Conservation (phyloP, 2,329 filamentous ascomycete genomes). For the Aspergillus tanneri region DNA sequence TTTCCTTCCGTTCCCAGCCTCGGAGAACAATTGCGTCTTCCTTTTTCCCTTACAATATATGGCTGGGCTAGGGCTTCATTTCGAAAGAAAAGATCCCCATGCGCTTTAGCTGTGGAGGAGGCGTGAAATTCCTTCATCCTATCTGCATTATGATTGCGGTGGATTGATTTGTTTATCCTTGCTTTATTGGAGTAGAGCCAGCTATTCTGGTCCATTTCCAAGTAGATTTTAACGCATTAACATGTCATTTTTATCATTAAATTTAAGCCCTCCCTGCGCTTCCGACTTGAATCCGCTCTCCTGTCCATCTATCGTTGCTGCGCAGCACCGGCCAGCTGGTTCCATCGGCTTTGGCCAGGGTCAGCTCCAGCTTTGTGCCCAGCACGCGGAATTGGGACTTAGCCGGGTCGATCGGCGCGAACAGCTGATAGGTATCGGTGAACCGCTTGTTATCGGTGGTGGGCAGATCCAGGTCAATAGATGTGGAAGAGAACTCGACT, state of each 20-base stretch:
- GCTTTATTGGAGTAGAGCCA: conserved; percentile 3
- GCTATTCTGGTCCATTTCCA: no score
- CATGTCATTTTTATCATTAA: conserved; percentile 1
- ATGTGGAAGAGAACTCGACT: conserved; percentile 64
- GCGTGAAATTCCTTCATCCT: conserved; percentile 39
- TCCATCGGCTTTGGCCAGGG: conserved; percentile 69
- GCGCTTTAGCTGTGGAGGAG: conserved; percentile 50
- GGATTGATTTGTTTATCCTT: neutral
- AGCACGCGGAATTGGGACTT: conserved; percentile 78
- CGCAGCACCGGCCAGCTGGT: conserved; percentile 82
- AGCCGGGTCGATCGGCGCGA: conserved; percentile 70
- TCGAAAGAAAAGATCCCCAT: conserved; percentile 37
- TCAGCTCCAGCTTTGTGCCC: conserved; percentile 85
- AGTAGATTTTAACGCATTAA: no score
- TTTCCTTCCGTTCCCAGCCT: conserved; percentile 54
- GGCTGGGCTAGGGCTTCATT: conserved; percentile 46
- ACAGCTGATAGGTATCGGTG: conserved; percentile 70
- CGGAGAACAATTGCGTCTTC: conserved; percentile 44
- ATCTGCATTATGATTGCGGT: conserved; percentile 9
- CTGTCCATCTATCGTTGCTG: conserved; percentile 69
- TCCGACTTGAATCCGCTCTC: conserved; percentile 87
- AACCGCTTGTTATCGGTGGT: conserved; percentile 86
- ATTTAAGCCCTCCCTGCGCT: conserved; percentile 63
- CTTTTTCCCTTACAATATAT: conserved; percentile 48
- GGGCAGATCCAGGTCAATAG: conserved; percentile 75